phyloP scores from a whole-genome alignment of 2,329 filamentous ascomycete species.

The Penicillium sp. region DNA sequence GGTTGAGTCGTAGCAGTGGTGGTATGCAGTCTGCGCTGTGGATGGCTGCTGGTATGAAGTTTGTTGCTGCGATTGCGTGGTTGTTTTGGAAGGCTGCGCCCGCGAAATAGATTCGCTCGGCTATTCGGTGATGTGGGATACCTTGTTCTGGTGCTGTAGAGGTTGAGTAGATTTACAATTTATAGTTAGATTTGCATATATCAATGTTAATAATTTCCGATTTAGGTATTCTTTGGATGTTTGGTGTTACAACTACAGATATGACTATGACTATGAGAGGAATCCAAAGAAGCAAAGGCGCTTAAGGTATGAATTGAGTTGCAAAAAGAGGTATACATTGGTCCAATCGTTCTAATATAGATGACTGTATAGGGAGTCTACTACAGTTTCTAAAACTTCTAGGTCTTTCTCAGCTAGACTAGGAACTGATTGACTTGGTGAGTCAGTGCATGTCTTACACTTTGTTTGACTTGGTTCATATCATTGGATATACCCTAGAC shows the following conservation, averaged over 20 bases:
- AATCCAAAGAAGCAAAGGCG: background rate
- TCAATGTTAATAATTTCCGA: background rate
- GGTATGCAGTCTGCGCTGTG: slow-evolving; percentile 48
- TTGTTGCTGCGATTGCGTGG: slow-evolving; percentile 39
- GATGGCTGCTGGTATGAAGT: slow-evolving; percentile 45
- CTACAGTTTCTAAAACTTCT: background rate
- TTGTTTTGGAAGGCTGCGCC: slow-evolving; percentile 38
- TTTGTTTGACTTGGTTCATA: background rate
- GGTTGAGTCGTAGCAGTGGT: slow-evolving; percentile 43
- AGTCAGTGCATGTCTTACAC: background rate
- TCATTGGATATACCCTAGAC: background rate
- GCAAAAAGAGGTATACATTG: background rate
- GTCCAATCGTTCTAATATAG: background rate
- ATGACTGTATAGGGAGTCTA: background rate
- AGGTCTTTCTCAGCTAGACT: background rate
- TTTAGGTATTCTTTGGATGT: background rate
- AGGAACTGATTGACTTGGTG: background rate
- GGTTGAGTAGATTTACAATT: background rate
- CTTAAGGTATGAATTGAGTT: background rate
- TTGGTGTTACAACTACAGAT: background rate
- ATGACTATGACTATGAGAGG: background rate
- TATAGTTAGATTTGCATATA: background rate
- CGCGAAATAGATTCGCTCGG: slow-evolving; percentile 17
- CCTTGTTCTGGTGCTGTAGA: background rate
- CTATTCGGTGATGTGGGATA: background rate